Percentiles rank a stretch among this genome's conserved stretches.
Conservation (phyloP, 129 eudicot genomes). For the Heracleum sosnowskyi region DNA sequence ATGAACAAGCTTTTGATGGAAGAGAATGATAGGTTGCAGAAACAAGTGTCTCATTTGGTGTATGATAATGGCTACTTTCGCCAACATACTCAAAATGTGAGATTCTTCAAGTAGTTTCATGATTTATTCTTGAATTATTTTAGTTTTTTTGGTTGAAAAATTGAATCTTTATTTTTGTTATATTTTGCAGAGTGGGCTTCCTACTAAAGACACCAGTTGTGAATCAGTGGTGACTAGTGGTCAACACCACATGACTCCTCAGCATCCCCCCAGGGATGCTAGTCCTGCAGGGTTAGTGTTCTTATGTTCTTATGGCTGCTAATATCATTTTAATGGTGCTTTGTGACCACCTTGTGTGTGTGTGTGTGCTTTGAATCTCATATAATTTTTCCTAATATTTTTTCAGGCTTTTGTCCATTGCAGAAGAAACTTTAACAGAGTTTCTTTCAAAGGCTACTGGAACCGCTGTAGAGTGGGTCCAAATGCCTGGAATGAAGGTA, state of each 20-base stretch:
- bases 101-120: neutral
- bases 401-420: conserved; percentile 92
- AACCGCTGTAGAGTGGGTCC: conserved; percentile 99
- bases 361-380: conserved; percentile 27
- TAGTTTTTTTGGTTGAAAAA: too few relatives aligned
- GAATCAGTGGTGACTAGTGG: conserved; percentile 56
- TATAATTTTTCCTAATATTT: neutral
- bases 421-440: conserved; percentile 98
- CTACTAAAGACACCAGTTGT: conserved; percentile 46
- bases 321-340: conserved; percentile 26
- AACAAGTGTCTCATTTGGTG: conserved; percentile 89
- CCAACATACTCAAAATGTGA: conserved; percentile 65
- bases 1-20: conserved; percentile 98
- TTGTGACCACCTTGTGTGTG: conserved; percentile 12
- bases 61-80: conserved; percentile 90
- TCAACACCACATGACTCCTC: conserved; percentile 43
- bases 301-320: conserved; percentile 25
- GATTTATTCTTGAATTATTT: neutral
- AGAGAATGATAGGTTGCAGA: conserved; percentile 92
- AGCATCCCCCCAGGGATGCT: conserved; percentile 54
- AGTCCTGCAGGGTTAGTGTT: conserved; percentile 60
- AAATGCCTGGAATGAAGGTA: conserved; percentile 99
- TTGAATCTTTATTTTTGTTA: accelerated
- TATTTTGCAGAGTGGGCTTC: conserved; percentile 32
- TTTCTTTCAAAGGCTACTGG: conserved; percentile 99